Conservation (phyloP, 306 rosid genomes). For the Lathyrus sativus region DNA sequence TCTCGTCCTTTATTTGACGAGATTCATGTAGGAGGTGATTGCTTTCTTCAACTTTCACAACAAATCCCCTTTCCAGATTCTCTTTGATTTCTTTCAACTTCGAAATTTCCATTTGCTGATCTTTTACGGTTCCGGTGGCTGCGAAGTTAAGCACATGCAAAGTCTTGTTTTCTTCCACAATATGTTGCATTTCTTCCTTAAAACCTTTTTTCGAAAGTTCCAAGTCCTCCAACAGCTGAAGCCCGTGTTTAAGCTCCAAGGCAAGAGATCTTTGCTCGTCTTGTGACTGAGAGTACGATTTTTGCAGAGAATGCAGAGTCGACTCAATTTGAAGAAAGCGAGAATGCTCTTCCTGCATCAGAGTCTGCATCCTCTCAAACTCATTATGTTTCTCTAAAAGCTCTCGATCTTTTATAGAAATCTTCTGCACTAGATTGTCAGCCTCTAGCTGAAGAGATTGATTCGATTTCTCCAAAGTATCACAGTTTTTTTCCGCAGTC, state of each 20-base stretch:
- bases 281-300: constrained; percentile 71
- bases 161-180: constrained; percentile 71
- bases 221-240: constrained; percentile 73
- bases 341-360: constrained; percentile 75
- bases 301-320: constrained; percentile 72
- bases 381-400: constrained; percentile 72
- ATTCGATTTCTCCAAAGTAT: constrained; percentile 66
- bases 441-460: constrained; percentile 72
- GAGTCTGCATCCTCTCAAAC: constrained; percentile 69
- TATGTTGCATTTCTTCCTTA: constrained; percentile 69
- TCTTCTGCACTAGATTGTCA: constrained; percentile 64
- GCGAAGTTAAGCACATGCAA: constrained; percentile 61
- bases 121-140: constrained; percentile 50
- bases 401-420: constrained; percentile 70
- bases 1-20: constrained; percentile 64
- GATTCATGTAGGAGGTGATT: constrained; percentile 64
- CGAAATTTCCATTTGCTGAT: constrained; percentile 69
- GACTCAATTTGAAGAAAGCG: constrained; percentile 74
- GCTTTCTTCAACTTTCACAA: constrained; percentile 65
- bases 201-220: constrained; percentile 67
- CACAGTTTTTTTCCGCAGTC: constrained; percentile 61
- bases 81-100: constrained; percentile 84
- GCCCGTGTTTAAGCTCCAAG: constrained; percentile 77
- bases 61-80: constrained; percentile 73
- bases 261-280: constrained; percentile 88